Percentiles rank a stretch among this genome's conserved stretches.
Conservation (phyloP, 2,329 filamentous ascomycete genomes). For the Clonostachys rosea region DNA sequence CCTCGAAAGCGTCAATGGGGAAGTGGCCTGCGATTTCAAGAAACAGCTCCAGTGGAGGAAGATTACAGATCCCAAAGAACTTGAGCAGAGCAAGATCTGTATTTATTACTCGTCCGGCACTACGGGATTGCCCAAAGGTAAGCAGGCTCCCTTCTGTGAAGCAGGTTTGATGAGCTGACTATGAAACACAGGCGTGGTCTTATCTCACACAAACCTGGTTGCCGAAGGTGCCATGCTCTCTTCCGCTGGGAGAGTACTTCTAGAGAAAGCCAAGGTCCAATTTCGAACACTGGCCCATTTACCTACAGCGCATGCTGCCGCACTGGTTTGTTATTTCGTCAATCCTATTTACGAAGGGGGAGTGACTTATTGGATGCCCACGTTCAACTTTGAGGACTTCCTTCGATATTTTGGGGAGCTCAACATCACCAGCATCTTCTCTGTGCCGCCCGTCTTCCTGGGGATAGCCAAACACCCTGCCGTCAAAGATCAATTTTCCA, state of each 20-base stretch:
- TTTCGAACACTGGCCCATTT: slow-evolving; percentile 33
- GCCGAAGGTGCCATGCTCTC: slow-evolving; percentile 23
- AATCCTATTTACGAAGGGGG: slow-evolving; percentile 34
- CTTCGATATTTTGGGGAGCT: slow-evolving; percentile 44
- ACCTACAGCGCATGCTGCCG: slow-evolving; percentile 40
- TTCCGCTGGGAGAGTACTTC: slow-evolving; percentile 18
- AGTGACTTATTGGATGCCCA: slow-evolving; percentile 57
- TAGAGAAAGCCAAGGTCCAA: slow-evolving; percentile 13
- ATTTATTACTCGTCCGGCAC: slow-evolving; percentile 48
- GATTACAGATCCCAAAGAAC: slow-evolving; percentile 41
- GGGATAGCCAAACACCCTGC: slow-evolving; percentile 50
- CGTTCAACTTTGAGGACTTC: slow-evolving; percentile 52
- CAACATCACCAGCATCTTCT: slow-evolving; percentile 49
- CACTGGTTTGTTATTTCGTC: slow-evolving; percentile 36
- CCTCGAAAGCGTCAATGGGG: slow-evolving; percentile 15
- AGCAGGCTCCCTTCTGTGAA: not conserved
- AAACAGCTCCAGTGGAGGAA: slow-evolving; percentile 43
- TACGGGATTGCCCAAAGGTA: slow-evolving; percentile 44
- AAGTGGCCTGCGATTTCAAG: slow-evolving; percentile 16
- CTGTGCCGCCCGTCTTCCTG: slow-evolving; percentile 57
- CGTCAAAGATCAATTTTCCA: slow-evolving; percentile 51
- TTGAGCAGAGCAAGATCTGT: slow-evolving; percentile 34
- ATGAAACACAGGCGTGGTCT: slow-evolving; percentile 22
- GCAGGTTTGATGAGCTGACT: not conserved
- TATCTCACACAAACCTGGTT: slow-evolving; percentile 40